phyloP scores from a whole-genome alignment of 345 rosid genomes.

The Arabidopsis suecica region DNA sequence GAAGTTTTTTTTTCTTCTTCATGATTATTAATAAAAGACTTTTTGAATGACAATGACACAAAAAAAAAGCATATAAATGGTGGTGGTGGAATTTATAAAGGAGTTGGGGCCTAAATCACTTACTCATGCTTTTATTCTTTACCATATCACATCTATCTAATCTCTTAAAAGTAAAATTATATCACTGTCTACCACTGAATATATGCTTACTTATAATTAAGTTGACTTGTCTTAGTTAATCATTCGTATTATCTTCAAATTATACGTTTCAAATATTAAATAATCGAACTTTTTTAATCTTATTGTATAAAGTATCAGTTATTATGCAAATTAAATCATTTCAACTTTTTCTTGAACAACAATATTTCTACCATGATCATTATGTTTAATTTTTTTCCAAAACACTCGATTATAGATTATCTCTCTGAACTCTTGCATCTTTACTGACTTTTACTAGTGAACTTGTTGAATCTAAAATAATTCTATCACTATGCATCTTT shows the following conservation, averaged over 20 bases:
- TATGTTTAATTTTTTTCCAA: background rate
- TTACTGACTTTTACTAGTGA: background rate
- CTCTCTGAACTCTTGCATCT: background rate
- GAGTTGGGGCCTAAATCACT: conserved; percentile 47
- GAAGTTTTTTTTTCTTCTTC: conserved; percentile 6
- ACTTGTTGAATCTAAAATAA: background rate
- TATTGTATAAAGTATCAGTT: background rate
- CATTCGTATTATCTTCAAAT: conserved; percentile 25
- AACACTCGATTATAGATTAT: background rate
- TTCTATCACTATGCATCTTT: background rate
- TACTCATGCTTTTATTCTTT: conserved; percentile 44
- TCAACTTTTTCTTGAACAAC: background rate
- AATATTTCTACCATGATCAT: conserved; percentile 6
- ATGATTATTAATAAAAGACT: conserved; percentile 41
- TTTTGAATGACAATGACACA: conserved; percentile 42
- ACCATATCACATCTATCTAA: conserved; percentile 43
- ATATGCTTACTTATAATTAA: conserved; percentile 37
- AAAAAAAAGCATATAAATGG: conserved; percentile 38
- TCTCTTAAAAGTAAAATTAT: conserved; percentile 39
- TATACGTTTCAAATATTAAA: background rate
- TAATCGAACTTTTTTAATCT: background rate
- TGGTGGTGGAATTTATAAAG: conserved; percentile 48
- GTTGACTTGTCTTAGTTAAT: conserved; percentile 41
- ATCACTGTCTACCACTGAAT: conserved; percentile 47
- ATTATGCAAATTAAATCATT: background rate